Conservation (phyloP, 2,329 filamentous ascomycete species). For the Metarhizium anisopliae region DNA sequence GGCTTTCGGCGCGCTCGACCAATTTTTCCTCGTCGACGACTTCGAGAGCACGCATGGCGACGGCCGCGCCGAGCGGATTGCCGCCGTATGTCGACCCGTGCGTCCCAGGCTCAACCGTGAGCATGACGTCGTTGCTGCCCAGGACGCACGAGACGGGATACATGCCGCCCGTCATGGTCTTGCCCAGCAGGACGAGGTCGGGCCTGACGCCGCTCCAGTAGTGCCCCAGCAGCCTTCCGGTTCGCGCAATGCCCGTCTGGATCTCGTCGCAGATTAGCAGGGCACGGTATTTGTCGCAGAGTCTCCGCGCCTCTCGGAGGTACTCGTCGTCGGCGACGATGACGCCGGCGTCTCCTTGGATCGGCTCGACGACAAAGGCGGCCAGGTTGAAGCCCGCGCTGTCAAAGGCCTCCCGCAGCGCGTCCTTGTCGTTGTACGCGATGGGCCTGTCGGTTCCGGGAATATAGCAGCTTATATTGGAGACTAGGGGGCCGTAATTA, state of each 20-base stretch:
- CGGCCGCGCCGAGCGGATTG: not conserved
- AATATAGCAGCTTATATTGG: too few species aligned
- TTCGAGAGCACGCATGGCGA: not conserved
- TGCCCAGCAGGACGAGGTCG: constrained; percentile 15
- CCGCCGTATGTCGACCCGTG: not conserved
- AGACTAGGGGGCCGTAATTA: too few species aligned
- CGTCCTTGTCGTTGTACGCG: too few species aligned
- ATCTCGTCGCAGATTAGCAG: constrained; percentile 7
- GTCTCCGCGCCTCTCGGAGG: too few species aligned
- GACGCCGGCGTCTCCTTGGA: constrained; percentile 4
- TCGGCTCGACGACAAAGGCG: constrained; percentile 7
- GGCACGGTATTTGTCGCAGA: too few species aligned
- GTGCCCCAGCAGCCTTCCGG: constrained; percentile 14
- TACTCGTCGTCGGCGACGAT: too few species aligned
- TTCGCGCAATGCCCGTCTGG: constrained; percentile 13
- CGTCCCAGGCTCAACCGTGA: constrained; percentile 5
- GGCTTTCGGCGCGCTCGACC: not conserved
- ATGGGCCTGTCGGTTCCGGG: too few species aligned
- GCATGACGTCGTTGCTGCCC: constrained; percentile 9
- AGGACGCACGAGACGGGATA: constrained; percentile 11
- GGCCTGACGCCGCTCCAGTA: constrained; percentile 14
- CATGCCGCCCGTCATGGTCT: constrained; percentile 11
- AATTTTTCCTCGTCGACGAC: not conserved
- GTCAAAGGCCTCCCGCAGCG: too few species aligned
- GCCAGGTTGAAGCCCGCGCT: not conserved